Evolutionary conservation across 2,329 filamentous ascomycete genomes (phyloP).

Genomic region (Pyrenochaeta sp.): DNA sequence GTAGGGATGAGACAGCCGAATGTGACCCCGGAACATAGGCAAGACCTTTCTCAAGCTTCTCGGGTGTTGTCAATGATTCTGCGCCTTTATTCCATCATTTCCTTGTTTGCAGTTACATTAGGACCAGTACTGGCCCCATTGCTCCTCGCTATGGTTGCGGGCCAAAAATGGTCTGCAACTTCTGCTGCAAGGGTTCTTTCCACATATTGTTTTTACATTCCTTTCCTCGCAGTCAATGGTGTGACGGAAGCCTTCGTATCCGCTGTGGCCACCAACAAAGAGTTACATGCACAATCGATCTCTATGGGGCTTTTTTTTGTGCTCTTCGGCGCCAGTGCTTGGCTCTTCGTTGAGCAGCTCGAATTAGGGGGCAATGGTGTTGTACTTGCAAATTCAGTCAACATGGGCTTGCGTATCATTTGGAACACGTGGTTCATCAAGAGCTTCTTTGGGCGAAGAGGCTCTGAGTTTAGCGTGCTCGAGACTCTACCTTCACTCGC

Average conservation of each 20-base stretch:
- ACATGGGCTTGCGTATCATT: constrained; percentile 83
- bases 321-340: constrained; percentile 78
- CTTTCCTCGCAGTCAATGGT: constrained; percentile 89
- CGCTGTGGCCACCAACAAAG: constrained; percentile 77
- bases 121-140: constrained; percentile 80
- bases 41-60: constrained; percentile 49
- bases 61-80: constrained; percentile 71
- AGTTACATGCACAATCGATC: constrained; percentile 79
- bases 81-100: constrained; percentile 77
- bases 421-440: constrained; percentile 82
- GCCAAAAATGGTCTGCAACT: constrained; percentile 76
- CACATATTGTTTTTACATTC: constrained; percentile 91
- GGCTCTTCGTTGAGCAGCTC: constrained; percentile 74
- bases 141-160: constrained; percentile 78
- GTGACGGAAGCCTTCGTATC: constrained; percentile 92
- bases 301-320: constrained; percentile 87
- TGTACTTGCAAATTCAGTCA: constrained; percentile 86
- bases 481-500: constrained; percentile 29
- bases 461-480: constrained; percentile 24
- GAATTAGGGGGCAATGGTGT: constrained; percentile 79
- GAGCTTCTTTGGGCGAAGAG: constrained; percentile 38
- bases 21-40: constrained; percentile 23
- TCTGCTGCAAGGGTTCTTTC: constrained; percentile 78
- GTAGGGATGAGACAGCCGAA: constrained; percentile 3
- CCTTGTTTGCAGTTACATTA: constrained; percentile 71